Evolutionary conservation across 768 basidiomycete genomes (phyloP), one percentile per base, ranked within the genome.

Genomic region (Xerocomellus intermedius): DNA sequence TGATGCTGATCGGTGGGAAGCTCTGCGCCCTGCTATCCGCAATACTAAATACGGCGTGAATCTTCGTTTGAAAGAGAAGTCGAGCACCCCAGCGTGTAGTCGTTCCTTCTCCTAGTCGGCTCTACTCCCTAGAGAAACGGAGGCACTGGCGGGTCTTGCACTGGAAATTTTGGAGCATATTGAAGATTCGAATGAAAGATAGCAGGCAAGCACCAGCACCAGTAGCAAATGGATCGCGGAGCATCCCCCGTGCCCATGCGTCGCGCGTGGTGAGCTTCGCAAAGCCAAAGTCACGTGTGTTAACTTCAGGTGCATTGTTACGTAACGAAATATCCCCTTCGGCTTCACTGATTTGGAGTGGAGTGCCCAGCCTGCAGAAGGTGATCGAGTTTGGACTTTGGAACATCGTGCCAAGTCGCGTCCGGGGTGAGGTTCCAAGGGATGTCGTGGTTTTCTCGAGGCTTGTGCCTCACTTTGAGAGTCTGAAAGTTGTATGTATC

Each of bases 261-360:
- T 24, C 42, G 13, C 22, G 22, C 13, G 22, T 28, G 26, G 19
- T 35, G 50, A 2, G 35, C 19, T 24, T 16, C 42, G 44, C 48
- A 42, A 13, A 38, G 37, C 14, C 32, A 5, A 21, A 37, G 48
- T 63, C 62, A 63, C 62, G 48, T 64, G 62, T 4, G 37, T 38
- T 38, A 9, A 38, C 37, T 38, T 35, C 6, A 10, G 30, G 9
- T 30, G 30, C 30, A 10, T 9, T 10, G 9, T 30, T 30, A 30
- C 30, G 30, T 30, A 30, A 30, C n/a, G n/a, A n/a, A n/a, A n/a
- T n/a, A n/a, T n/a, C n/a, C n/a, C n/a, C n/a, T n/a, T 28, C 28
- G 8, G 28, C 28, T 28, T 28, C 26, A 8, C 26, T 28, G 7
- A 28, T 28, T 28, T 28, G 28, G 8, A 28, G 8, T 28, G 28